phyloP scores from a whole-genome alignment of 2,329 filamentous ascomycete genomes.

The Penicillium oxalicum region DNA sequence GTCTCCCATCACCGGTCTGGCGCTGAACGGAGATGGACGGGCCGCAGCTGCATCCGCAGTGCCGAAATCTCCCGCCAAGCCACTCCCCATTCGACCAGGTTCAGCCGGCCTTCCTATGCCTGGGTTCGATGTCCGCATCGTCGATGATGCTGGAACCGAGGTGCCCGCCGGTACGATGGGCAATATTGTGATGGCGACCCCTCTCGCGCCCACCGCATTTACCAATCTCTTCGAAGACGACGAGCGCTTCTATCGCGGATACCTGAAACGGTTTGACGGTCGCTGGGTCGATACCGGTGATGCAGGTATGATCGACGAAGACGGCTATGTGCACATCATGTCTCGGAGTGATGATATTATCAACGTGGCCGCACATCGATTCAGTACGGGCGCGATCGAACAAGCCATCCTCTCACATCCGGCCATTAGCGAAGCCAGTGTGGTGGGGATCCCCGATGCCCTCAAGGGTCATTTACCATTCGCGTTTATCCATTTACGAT shows the following conservation, averaged over 20 bases:
- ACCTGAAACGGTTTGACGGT: constrained; percentile 73
- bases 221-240: constrained; percentile 82
- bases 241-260: constrained; percentile 77
- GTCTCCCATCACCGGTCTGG: constrained; percentile 61
- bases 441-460: constrained; percentile 76
- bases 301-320: constrained; percentile 74
- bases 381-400: constrained; percentile 84
- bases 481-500: constrained; percentile 66
- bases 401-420: constrained; percentile 82
- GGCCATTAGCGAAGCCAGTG: constrained; percentile 72
- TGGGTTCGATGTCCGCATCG: constrained; percentile 79
- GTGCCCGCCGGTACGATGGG: constrained; percentile 71
- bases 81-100: constrained; percentile 67
- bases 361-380: constrained; percentile 88
- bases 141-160: constrained; percentile 72
- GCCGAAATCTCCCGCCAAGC: constrained; percentile 27
- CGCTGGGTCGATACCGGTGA: constrained; percentile 89
- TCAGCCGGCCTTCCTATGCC: constrained; percentile 88
- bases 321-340: constrained; percentile 62
- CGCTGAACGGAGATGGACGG: constrained; percentile 48
- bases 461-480: constrained; percentile 90
- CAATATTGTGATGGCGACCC: constrained; percentile 80
- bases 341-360: constrained; percentile 75
- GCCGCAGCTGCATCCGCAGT: constrained; percentile 17
- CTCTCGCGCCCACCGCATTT: constrained; percentile 79